Base-by-base conservation (phyloP, 495 filamentous ascomycete genomes). In the Paragyromitra xinjiangensis region DNA sequence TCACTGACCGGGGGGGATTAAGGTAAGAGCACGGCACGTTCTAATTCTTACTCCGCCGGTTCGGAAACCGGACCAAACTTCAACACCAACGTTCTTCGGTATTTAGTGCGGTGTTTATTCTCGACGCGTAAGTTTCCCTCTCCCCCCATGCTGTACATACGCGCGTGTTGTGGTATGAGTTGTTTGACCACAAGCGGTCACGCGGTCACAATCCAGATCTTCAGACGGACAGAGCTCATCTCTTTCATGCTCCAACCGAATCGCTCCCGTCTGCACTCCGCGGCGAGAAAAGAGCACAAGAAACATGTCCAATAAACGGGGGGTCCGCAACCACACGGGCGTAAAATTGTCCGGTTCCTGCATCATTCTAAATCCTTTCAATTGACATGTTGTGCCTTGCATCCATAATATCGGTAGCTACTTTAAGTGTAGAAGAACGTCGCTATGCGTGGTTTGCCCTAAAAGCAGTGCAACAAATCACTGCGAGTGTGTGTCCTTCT, bases 241-340 rank as follows among this genome's bases (percentile, higher is more conserved):
- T 71, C 67, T 42, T 39, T 48, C 29, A 14, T 34, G 34, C 51
- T 45, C 44, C 56, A 64, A 37, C 45, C 44, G 16, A 50, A 24
- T 37, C 42, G 7, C n/a, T 75, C 72, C 72, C 71, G 70, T 53
- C 71, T 69, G 44, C 44, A 39, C 22, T 51, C 29, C 44, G 51
- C 26, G 26, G 64, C 16, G 44, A 12, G 19, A 59, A 37, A 37
- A 62, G n/a, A 12, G 53, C 24, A 22, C 3, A 61, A 63, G 73
- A 75, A 75, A 75, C 58, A 45, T 75, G 34, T 22, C 73, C 73
- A 75, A 75, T 75, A 22, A 69, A 61, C 55, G 14, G 16, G 37
- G 24, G n/a, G 12, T n/a, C 26, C 16, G 8, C 5, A 29, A 14
- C 53, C 72, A 61, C 44, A 69, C 44, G 58, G 56, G 42, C 40